Conservation (phyloP, 2,329 filamentous ascomycete genomes). For the Davidsoniella virescens region DNA sequence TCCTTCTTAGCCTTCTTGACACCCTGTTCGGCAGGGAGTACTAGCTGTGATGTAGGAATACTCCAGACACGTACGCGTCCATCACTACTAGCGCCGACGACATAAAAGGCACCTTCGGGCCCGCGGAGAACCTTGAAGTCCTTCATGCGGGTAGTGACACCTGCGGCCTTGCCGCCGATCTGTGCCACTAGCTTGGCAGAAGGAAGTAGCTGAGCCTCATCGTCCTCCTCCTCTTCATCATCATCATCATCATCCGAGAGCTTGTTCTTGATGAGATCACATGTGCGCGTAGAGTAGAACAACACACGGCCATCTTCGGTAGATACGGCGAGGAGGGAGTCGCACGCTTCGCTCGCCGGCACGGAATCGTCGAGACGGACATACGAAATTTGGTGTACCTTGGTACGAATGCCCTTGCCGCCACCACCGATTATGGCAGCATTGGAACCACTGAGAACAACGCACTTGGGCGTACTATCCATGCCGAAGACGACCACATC, state of each 20-base stretch:
- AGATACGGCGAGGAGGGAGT: constrained; percentile 52
- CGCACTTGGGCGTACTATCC: constrained; percentile 67
- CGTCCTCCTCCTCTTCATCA: constrained; percentile 26
- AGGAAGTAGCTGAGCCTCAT: constrained; percentile 24
- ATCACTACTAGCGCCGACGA: constrained; percentile 70
- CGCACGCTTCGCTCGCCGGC: constrained; percentile 23
- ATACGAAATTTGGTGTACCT: constrained; percentile 72
- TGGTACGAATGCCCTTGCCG: constrained; percentile 40
- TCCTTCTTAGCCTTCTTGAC: constrained; percentile 18
- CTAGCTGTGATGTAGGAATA: constrained; percentile 26
- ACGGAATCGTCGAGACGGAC: constrained; percentile 34
- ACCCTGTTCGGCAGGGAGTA: constrained; percentile 14
- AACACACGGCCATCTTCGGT: constrained; percentile 82
- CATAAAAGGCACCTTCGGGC: constrained; percentile 28
- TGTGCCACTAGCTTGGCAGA: constrained; percentile 56
- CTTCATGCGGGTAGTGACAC: constrained; percentile 62
- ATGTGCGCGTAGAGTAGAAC: constrained; percentile 56
- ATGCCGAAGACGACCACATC: constrained; percentile 75
- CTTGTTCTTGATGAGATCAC: constrained; percentile 25
- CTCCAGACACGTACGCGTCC: constrained; percentile 70
- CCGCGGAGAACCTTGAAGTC: constrained; percentile 57
- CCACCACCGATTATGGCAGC: no score
- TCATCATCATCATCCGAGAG: constrained; percentile 17
- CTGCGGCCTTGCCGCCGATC: constrained; percentile 56
- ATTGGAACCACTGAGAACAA: constrained; percentile 37